Percentiles rank a stretch among this genome's conserved stretches.
These are phyloP conservation scores for Rhizoclosmatium sp. DNA, from an alignment of 192 early-diverging fungal species.

Conservation along the genomic window DNA sequence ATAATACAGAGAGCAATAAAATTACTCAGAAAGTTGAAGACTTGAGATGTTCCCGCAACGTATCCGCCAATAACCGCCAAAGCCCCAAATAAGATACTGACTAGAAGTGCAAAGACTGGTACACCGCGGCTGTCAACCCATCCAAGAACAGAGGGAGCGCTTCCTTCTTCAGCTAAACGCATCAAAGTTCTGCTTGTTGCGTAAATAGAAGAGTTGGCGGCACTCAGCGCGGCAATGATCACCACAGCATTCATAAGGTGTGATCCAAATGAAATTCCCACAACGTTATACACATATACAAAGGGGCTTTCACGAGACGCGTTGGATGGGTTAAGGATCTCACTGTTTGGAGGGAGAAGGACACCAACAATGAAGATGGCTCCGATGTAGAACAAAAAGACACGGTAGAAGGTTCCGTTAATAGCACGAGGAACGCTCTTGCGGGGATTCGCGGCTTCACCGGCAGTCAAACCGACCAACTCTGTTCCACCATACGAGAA, in stretches of 20 bases:
- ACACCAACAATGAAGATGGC: constrained; percentile 76
- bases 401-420: constrained; percentile 79
- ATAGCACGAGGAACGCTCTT: constrained; percentile 51
- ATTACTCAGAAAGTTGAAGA: constrained; percentile 22
- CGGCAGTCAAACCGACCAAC: constrained; percentile 90
- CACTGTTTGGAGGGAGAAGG: constrained; percentile 66
- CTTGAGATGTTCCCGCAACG: neutral
- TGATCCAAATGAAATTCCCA: constrained; percentile 59
- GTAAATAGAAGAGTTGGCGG: constrained; percentile 82
- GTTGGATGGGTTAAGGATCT: neutral
- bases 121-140: constrained; percentile 62
- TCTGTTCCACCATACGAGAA: constrained; percentile 61
- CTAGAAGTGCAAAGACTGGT: constrained; percentile 63
- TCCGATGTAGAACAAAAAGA: constrained; percentile 76
- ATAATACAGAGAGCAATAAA: constrained; percentile 30
- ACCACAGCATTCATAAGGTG: constrained; percentile 75
- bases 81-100: constrained; percentile 65
- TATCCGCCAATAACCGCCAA: constrained; percentile 60
- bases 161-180: constrained; percentile 67
- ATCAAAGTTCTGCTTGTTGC: constrained; percentile 72
- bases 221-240: constrained; percentile 38
- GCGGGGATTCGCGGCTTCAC: constrained; percentile 85
- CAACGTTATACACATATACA: constrained; percentile 67
- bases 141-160: constrained; percentile 66
- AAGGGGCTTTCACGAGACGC: constrained; percentile 59